phyloP scores from a whole-genome alignment of 495 filamentous ascomycete genomes.

The Ramalina peruviana region DNA sequence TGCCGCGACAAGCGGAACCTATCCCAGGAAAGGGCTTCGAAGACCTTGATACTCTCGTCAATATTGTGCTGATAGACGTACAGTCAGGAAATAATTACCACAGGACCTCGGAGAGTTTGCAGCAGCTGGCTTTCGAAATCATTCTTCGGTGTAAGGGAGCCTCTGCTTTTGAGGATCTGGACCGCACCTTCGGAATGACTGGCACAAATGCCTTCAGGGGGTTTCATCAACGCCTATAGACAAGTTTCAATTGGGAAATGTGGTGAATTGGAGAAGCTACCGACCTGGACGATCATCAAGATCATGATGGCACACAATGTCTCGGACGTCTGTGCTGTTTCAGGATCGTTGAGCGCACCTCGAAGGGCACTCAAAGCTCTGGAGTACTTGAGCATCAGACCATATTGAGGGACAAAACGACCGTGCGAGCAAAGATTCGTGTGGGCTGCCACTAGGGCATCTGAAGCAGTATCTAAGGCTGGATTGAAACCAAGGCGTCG shows the following conservation, averaged over 20 bases:
- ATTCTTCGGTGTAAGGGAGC: constrained; percentile 19
- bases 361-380: constrained; percentile 23
- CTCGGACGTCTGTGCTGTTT: constrained; percentile 23
- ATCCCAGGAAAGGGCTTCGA: constrained; percentile 28
- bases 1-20: constrained; percentile 21
- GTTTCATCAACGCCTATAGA: constrained; percentile 18
- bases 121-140: constrained; percentile 27
- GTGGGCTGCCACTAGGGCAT: constrained; percentile 25
- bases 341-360: constrained; percentile 24
- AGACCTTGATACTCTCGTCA: constrained; percentile 18
- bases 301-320: constrained; percentile 34
- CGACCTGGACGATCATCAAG: constrained; percentile 29
- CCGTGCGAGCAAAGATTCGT: constrained; percentile 11
- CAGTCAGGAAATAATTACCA: constrained; percentile 17
- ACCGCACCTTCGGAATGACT: constrained; percentile 31
- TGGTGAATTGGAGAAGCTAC: not conserved
- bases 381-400: constrained; percentile 25
- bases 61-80: not conserved
- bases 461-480: constrained; percentile 28
- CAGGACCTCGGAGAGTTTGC: constrained; percentile 25
- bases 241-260: not conserved
- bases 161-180: constrained; percentile 27
- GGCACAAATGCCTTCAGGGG: constrained; percentile 4
- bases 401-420: constrained; percentile 1
- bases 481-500: constrained; percentile 27